Percentiles rank a stretch among this genome's conserved stretches.
phyloP scores from a whole-genome alignment of 768 basidiomycete species.

The Mrakia blollopis region DNA sequence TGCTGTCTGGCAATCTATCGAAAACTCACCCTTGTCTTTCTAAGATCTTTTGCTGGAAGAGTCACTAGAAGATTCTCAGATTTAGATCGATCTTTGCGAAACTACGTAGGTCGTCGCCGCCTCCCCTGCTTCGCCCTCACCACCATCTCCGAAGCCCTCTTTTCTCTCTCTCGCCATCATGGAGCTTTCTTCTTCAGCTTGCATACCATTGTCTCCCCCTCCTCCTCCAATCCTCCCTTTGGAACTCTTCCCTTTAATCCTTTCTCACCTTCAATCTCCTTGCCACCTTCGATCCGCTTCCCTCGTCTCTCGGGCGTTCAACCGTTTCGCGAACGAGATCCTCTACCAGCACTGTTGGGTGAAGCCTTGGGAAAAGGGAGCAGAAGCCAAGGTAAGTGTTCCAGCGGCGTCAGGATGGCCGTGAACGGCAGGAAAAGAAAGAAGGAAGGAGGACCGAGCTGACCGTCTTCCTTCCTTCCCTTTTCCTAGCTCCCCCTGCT shows the following conservation, averaged over 20 bases:
- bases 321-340: conserved; percentile 9
- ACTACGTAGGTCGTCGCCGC: too few species aligned
- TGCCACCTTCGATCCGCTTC: conserved; percentile 3
- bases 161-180: too few species aligned
- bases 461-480: background rate
- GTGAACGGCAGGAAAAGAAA: background rate
- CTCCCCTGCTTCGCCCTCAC: too few species aligned
- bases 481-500: conserved; percentile 11
- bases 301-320: conserved; percentile 8
- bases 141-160: too few species aligned
- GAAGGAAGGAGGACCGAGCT: background rate
- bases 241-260: conserved; percentile 10
- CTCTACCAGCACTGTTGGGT: conserved; percentile 24
- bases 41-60: too few species aligned
- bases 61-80: too few species aligned
- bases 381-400: conserved; percentile 22
- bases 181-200: background rate
- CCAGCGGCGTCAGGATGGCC: background rate
- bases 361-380: conserved; percentile 22
- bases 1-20: too few species aligned
- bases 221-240: background rate
- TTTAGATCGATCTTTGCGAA: too few species aligned
- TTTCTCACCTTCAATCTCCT: conserved; percentile 2
- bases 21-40: too few species aligned
- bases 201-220: background rate